Evolutionary conservation across 495 filamentous ascomycete species (phyloP).

Genomic region (Penicillium flavigenum): DNA sequence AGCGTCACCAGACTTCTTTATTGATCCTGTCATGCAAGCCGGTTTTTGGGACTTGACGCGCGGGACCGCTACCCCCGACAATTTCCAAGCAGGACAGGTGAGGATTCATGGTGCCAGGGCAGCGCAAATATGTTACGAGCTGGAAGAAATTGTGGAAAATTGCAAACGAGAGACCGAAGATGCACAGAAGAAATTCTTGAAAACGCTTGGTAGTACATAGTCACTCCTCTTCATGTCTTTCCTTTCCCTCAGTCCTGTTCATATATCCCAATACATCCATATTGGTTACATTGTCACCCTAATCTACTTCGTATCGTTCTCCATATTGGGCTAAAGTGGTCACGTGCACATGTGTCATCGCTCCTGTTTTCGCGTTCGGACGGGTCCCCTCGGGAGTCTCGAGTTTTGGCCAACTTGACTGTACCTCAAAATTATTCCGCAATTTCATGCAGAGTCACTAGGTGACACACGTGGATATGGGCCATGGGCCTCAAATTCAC

Average conservation of each 20-base stretch:
- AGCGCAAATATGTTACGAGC: background rate
- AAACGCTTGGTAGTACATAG: background rate
- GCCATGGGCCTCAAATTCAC: slow-evolving; percentile 63
- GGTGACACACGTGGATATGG: background rate
- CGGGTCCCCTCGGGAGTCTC: background rate
- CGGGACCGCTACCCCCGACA: background rate
- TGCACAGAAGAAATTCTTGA: background rate
- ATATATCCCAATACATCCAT: too few relatives aligned
- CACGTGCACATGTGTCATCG: slow-evolving; percentile 35
- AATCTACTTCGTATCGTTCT: too few relatives aligned
- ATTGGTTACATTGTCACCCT: too few relatives aligned
- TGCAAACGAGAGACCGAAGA: background rate
- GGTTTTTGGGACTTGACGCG: background rate
- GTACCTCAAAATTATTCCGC: background rate
- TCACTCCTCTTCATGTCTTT: too few relatives aligned
- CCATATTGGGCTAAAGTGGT: slow-evolving; percentile 9
- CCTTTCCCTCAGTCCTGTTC: too few relatives aligned
- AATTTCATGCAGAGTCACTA: background rate
- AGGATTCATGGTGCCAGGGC: background rate
- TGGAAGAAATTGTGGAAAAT: background rate
- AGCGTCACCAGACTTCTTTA: background rate
- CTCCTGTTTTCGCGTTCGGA: slow-evolving; percentile 3
- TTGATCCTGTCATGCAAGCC: background rate
- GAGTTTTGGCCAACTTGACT: background rate
- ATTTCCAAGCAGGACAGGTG: background rate